Conservation (phyloP, 2,329 filamentous ascomycete species). For the Apiospora saccharicola region DNA sequence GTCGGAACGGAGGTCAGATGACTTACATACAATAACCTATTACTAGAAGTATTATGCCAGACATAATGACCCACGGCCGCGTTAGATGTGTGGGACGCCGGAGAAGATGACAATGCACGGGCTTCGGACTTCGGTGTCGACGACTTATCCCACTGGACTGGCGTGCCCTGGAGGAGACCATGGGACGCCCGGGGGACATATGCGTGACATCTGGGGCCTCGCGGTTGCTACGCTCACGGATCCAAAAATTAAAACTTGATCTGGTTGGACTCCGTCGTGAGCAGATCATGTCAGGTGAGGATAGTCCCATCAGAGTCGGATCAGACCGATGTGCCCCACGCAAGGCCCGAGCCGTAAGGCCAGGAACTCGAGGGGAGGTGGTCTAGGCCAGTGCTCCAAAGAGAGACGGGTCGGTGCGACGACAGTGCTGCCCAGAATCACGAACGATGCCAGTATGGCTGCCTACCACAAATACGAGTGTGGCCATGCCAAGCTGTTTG, state of each 20-base stretch:
- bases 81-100: neutral
- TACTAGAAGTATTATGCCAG: neutral
- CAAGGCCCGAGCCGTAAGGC: neutral
- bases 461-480: neutral
- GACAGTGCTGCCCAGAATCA: neutral
- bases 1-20: neutral
- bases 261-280: neutral
- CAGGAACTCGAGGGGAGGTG: neutral
- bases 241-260: neutral
- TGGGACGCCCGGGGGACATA: neutral
- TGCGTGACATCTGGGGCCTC: neutral
- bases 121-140: neutral
- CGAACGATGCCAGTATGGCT: neutral
- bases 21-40: neutral
- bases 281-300: conserved; percentile 3
- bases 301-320: conserved; percentile 9
- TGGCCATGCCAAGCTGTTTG: no score
- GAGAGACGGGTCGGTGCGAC: neutral
- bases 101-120: neutral
- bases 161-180: neutral
- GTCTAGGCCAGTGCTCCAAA: neutral
- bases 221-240: neutral
- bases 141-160: neutral
- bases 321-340: neutral
- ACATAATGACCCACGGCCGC: neutral